Evolutionary conservation across 306 rosid genomes (phyloP).

Genomic region (Pterocarpus santalinus): DNA sequence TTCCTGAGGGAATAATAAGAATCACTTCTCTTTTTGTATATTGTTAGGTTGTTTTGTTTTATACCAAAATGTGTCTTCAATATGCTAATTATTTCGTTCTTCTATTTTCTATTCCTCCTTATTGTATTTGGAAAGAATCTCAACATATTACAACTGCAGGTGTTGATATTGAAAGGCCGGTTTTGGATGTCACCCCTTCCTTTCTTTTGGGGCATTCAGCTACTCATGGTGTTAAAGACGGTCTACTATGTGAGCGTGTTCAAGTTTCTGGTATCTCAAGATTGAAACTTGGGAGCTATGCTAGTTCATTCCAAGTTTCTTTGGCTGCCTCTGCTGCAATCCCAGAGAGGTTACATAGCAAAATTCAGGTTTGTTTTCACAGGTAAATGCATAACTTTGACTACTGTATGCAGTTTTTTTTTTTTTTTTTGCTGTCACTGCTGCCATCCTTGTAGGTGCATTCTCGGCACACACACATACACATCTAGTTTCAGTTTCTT

Average conservation of each 20-base stretch:
- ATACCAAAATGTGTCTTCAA: too few relatives aligned
- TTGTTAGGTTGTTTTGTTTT: too few relatives aligned
- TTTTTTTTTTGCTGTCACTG: constrained; percentile 16
- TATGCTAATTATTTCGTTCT: neutral
- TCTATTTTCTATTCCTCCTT: constrained; percentile 1
- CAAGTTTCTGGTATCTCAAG: constrained; percentile 70
- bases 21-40: too few relatives aligned
- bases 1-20: too few relatives aligned
- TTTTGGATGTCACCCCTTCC: constrained; percentile 53
- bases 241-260: constrained; percentile 66
- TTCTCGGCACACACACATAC: neutral
- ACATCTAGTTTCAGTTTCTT: neutral
- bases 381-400: constrained; percentile 57
- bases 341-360: constrained; percentile 66
- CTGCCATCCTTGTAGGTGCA: constrained; percentile 1
- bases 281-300: constrained; percentile 68
- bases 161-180: constrained; percentile 64
- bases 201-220: constrained; percentile 39
- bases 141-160: constrained; percentile 53
- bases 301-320: constrained; percentile 64
- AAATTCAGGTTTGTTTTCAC: constrained; percentile 76
- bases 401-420: neutral
- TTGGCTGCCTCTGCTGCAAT: constrained; percentile 66
- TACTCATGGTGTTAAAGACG: constrained; percentile 42
- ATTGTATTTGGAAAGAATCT: constrained; percentile 19